Evolutionary conservation across 2,329 filamentous ascomycete genomes (phyloP), one percentile per base, ranked within the genome.

Genomic region (Verticillium nonalfalfae): DNA sequence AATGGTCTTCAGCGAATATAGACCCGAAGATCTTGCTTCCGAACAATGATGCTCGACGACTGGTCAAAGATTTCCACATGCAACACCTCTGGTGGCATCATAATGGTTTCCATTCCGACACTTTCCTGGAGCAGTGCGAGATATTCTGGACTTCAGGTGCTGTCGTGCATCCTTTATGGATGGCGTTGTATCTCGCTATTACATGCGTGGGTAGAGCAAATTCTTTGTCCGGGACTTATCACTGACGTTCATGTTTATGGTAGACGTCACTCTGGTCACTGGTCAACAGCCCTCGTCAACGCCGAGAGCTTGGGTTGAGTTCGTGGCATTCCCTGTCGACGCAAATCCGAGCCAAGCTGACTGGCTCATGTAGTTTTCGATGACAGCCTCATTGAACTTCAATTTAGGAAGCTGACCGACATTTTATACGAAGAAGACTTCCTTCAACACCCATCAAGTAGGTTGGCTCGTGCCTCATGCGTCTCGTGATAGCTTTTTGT

Each of bases 401-500:
- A 68, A 1, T 73, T 74, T 60, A 68, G 68, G 10, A 64, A 67
- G 1, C 74, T 75, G 73, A 64, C 74, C 5, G 66, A 72, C 40
- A 66, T 70, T 5, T 64, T 75, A 26, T 72, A 75, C 57, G 63
- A 66, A 57, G 67, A 68, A 55, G 62, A 75, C 52, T 76, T 73
- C 36, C 62, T 76, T 38, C 65, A 67, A 14, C 65, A 70, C 26
- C 62, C 67, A 10, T 69, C 69, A 4, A 55, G 60, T 61, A 59
- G 14, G 56, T 54, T 2, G n/a, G 7, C 7, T 36, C 35, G 13
- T 36, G 13, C 13, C 13, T 36, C 2, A 36, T 36, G 26, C 4
- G 26, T 26, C 26, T 13, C 35, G 6, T 2, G 35, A 3, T 13
- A 36, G 35, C 13, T 36, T 9, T 13, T 10, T 3, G 13, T 10